A percentile compares a stretch with the other conserved stretches of the same genome.
phyloP scores from a whole-genome alignment of 2,329 filamentous ascomycete genomes.

The Colletotrichum horii region DNA sequence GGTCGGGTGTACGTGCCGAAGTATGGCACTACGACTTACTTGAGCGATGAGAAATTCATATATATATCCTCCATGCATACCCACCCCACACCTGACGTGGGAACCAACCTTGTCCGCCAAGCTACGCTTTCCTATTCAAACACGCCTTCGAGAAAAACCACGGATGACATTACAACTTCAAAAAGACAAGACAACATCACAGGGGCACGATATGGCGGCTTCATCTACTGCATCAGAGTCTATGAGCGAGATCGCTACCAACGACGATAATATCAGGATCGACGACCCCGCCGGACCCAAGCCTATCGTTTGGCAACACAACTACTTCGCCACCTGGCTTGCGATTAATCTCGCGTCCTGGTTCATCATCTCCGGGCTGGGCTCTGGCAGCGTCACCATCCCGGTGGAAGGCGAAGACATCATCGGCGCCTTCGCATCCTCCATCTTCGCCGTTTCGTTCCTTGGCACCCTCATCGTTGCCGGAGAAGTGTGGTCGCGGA shows the following conservation, averaged over 20 bases:
- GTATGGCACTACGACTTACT: neutral
- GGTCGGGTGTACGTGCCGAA: neutral
- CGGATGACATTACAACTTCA: neutral
- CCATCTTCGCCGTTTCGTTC: neutral
- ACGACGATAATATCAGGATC: neutral
- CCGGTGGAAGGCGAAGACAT: neutral
- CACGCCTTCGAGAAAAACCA: neutral
- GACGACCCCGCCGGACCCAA: neutral
- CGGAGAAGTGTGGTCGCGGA: neutral
- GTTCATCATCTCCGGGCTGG: neutral
- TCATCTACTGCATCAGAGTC: neutral
- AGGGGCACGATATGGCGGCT: neutral
- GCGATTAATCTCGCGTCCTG: neutral
- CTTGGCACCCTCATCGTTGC: neutral
- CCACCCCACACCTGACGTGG: neutral
- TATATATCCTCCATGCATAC: neutral
- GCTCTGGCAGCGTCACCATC: neutral
- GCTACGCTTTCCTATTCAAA: neutral
- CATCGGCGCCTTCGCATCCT: neutral
- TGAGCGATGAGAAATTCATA: neutral
- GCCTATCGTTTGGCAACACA: neutral
- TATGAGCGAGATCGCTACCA: neutral
- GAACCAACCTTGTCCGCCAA: neutral
- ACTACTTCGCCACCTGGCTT: neutral
- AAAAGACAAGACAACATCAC: neutral